Conservation (phyloP, 345 rosid species). For the Hibiscus tridactylites region DNA sequence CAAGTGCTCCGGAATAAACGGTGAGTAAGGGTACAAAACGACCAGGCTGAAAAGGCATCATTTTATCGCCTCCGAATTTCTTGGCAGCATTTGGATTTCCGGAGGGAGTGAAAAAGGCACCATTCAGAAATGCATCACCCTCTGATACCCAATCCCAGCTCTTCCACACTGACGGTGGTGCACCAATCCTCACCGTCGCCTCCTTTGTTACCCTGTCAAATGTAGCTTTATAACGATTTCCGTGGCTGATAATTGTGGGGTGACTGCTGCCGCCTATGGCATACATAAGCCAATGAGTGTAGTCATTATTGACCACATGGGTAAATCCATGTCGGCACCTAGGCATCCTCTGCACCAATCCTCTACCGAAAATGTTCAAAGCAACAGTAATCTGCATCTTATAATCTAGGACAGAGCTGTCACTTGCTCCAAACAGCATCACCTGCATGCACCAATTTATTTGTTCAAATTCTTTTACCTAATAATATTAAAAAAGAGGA, state of each 20-base stretch:
- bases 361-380: neutral
- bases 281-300: neutral
- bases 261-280: neutral
- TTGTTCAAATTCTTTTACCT: too few relatives aligned
- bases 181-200: neutral
- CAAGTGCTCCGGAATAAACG: neutral
- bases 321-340: neutral
- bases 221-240: neutral
- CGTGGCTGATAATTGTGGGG: neutral
- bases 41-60: neutral
- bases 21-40: neutral
- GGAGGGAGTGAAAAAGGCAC: constrained; percentile 12
- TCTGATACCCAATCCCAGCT: constrained; percentile 66
- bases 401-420: neutral
- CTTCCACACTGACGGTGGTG: constrained; percentile 32
- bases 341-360: neutral
- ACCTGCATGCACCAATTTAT: neutral
- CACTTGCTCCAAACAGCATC: neutral
- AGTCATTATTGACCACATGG: neutral
- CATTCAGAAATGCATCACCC: constrained; percentile 55
- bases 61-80: neutral
- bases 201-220: neutral
- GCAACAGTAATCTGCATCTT: neutral
- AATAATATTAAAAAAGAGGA: too few relatives aligned
- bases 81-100: neutral